A percentile compares a stretch with the other conserved stretches of the same genome.
These are phyloP conservation scores for Mallotus japonicus DNA, from an alignment of 441 rosid species.

Conservation along the genomic window DNA sequence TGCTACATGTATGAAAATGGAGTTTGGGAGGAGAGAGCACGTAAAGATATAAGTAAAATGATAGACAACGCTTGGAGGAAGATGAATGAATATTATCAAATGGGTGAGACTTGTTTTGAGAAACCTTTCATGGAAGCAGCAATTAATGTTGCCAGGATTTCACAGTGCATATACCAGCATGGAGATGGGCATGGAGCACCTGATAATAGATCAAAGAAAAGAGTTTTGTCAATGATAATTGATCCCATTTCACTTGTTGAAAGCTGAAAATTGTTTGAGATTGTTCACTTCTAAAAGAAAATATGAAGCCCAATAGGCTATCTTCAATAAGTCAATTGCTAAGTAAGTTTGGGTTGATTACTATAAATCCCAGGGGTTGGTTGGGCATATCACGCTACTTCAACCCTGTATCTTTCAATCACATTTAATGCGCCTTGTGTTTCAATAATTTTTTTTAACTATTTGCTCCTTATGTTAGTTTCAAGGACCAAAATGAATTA, in stretches of 20 bases:
- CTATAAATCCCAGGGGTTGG: too few species aligned
- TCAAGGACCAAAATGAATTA: too few species aligned
- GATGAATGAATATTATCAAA: neutral
- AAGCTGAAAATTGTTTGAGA: too few species aligned
- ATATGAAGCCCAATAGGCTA: too few species aligned
- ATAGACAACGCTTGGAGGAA: neutral
- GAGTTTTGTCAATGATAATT: neutral
- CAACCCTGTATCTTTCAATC: too few species aligned
- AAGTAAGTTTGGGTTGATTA: too few species aligned
- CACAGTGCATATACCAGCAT: constrained; percentile 29
- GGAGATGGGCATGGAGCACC: constrained; percentile 13
- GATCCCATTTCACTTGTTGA: neutral
- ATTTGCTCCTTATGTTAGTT: too few species aligned
- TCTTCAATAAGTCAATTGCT: too few species aligned
- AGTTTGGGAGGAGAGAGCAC: constrained; percentile 27
- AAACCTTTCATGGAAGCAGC: constrained; percentile 30
- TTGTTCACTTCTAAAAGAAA: too few species aligned
- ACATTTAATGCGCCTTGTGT: too few species aligned
- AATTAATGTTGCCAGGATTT: constrained; percentile 31
- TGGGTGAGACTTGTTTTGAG: neutral
- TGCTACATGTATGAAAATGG: constrained; percentile 41
- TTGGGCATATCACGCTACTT: too few species aligned
- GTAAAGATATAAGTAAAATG: constrained; percentile 16
- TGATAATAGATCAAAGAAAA: neutral
- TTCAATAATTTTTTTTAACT: too few species aligned